Percentiles rank a stretch among this genome's conserved stretches.
phyloP scores from a whole-genome alignment of 148 eudicot genomes.

The Linanthus parryae region DNA sequence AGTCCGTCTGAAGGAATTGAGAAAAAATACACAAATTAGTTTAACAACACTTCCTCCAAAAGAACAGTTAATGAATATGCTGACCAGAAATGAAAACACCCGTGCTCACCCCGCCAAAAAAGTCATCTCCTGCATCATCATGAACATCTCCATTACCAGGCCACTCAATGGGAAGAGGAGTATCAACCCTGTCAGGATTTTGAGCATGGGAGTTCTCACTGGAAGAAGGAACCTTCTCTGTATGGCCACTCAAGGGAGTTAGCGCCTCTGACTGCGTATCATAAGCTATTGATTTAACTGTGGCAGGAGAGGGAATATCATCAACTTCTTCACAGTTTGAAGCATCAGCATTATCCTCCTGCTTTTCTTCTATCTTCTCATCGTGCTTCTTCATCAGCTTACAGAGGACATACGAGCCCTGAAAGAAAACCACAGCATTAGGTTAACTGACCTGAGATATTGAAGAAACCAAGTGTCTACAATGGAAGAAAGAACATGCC shows the following conservation, averaged over 20 bases:
- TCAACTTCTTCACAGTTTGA: constrained; percentile 47
- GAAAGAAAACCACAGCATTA: constrained; percentile 5
- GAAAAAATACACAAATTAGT: neutral
- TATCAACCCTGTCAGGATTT: constrained; percentile 29
- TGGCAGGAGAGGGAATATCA: constrained; percentile 30
- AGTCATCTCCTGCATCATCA: constrained; percentile 21
- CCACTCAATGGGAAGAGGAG: constrained; percentile 27
- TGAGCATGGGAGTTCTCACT: constrained; percentile 11
- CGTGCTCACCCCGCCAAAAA: constrained; percentile 1
- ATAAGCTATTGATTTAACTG: constrained; percentile 32
- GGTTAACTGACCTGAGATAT: neutral
- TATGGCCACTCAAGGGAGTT: constrained; percentile 28
- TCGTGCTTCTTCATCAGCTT: constrained; percentile 80
- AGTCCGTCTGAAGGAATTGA: constrained; percentile 43
- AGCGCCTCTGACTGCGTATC: constrained; percentile 36
- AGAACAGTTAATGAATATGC: neutral
- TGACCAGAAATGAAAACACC: neutral
- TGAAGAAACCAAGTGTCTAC: no score
- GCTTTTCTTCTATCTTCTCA: constrained; percentile 45
- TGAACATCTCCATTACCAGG: constrained; percentile 18
- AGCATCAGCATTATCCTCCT: constrained; percentile 46
- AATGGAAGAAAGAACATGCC: no score
- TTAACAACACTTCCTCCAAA: no score
- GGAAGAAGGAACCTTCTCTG: neutral
- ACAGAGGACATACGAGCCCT: constrained; percentile 79